These are phyloP conservation scores for Hortiboletus flavorubellus DNA, from an alignment of 768 basidiomycete genomes.

Conservation along the genomic window DNA sequence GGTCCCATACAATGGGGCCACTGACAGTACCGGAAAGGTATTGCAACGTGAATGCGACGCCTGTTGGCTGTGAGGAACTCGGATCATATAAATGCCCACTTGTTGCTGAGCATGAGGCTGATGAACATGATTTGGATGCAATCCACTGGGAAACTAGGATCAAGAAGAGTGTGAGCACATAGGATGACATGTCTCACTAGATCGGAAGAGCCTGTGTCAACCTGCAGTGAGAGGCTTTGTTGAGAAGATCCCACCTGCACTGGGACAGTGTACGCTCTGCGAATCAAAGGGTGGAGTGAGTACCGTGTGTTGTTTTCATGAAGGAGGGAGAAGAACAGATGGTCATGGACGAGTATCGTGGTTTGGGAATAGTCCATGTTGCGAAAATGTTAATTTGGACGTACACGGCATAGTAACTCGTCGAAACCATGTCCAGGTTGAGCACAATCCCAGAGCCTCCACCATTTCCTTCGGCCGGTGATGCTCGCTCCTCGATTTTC, in stretches of 20 bases:
- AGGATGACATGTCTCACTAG: slow-evolving; percentile 45
- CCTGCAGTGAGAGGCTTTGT: slow-evolving; percentile 60
- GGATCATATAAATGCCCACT: slow-evolving; percentile 56
- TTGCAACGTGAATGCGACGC: slow-evolving; percentile 42
- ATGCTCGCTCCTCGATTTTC: slow-evolving; percentile 10
- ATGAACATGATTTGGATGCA: slow-evolving; percentile 61
- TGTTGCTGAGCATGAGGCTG: slow-evolving; percentile 47
- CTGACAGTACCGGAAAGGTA: slow-evolving; percentile 59
- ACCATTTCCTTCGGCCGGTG: slow-evolving; percentile 41
- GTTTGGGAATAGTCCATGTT: neutral
- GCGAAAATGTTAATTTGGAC: neutral
- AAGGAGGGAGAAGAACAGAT: neutral
- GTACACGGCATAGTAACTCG: slow-evolving; percentile 56
- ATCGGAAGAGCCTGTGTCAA: slow-evolving; percentile 83
- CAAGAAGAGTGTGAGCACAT: neutral
- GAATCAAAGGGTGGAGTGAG: neutral
- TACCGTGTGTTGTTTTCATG: neutral
- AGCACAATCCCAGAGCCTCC: slow-evolving; percentile 56
- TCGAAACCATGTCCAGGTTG: slow-evolving; percentile 51
- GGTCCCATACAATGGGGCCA: slow-evolving; percentile 72
- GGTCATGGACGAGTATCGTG: neutral
- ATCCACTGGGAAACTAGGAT: slow-evolving; percentile 56
- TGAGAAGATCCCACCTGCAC: slow-evolving; percentile 47
- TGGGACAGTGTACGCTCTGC: slow-evolving; percentile 64
- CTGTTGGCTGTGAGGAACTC: slow-evolving; percentile 42